Conservation (phyloP, 2,329 filamentous ascomycete species). For the Claviceps humidiphila region DNA sequence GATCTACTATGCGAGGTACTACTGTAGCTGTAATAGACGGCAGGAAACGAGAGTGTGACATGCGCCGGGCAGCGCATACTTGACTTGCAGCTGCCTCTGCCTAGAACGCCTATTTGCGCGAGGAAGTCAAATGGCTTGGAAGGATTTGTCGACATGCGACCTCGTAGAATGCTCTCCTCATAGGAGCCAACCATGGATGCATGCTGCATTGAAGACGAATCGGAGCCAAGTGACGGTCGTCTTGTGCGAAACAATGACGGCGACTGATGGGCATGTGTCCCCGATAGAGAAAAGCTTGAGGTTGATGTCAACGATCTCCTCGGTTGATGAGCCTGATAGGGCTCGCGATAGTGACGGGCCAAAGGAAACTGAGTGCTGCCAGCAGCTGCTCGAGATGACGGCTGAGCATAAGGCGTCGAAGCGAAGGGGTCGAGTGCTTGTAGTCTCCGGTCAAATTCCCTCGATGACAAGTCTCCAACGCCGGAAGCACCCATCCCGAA, state of each 20-base stretch:
- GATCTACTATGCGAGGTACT: slow-evolving; percentile 49
- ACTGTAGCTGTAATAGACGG: slow-evolving; percentile 90
- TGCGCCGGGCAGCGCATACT: slow-evolving; percentile 78
- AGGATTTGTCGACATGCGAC: slow-evolving; percentile 91
- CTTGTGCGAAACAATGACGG: slow-evolving; percentile 41
- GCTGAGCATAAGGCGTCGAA: slow-evolving; percentile 28
- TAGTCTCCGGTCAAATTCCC: slow-evolving; percentile 36
- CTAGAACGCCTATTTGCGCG: slow-evolving; percentile 88
- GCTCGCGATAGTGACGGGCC: slow-evolving; percentile 49
- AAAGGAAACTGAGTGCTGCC: slow-evolving; percentile 16
- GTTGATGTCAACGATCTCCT: slow-evolving; percentile 59
- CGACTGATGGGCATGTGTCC: slow-evolving; percentile 36
- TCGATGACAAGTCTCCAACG: slow-evolving; percentile 35
- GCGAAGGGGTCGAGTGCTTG: slow-evolving; percentile 60
- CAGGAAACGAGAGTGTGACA: slow-evolving; percentile 80
- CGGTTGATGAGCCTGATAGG: slow-evolving; percentile 69
- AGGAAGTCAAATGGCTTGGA: slow-evolving; percentile 87
- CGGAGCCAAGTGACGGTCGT: slow-evolving; percentile 58
- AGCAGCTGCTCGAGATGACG: slow-evolving; percentile 20
- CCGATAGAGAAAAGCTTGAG: slow-evolving; percentile 23
- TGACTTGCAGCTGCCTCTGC: slow-evolving; percentile 76
- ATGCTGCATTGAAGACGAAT: slow-evolving; percentile 67
- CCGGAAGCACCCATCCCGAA: slow-evolving; percentile 40
- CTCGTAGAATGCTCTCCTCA: slow-evolving; percentile 88
- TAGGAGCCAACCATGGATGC: slow-evolving; percentile 97